These are phyloP conservation scores for Colletotrichum agaves DNA, from an alignment of 2,329 filamentous ascomycete genomes.

Conservation along the genomic window DNA sequence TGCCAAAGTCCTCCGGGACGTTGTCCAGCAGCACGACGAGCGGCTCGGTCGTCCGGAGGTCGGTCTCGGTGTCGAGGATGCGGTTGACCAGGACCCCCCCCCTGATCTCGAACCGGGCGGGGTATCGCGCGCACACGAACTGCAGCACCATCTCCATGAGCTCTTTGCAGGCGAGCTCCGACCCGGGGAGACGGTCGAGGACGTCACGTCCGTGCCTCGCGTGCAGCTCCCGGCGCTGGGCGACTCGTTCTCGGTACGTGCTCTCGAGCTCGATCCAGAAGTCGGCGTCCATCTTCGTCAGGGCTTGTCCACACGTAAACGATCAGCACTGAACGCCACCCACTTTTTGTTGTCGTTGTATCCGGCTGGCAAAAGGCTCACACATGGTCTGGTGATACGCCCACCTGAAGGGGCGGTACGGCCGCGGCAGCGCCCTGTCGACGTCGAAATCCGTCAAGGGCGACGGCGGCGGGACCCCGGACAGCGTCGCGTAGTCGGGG, in stretches of 20 bases:
- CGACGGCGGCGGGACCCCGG: conserved; percentile 76
- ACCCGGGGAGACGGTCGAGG: conserved; percentile 76
- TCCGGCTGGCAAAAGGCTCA: conserved; percentile 63
- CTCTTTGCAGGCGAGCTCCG: conserved; percentile 83
- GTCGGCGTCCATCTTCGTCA: conserved; percentile 81
- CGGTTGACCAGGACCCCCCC: conserved; percentile 72
- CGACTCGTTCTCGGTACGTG: conserved; percentile 74
- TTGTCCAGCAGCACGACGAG: conserved; percentile 79
- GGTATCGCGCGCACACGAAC: conserved; percentile 82
- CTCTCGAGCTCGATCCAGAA: conserved; percentile 92
- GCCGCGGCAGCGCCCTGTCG: conserved; percentile 73
- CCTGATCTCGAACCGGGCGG: conserved; percentile 75
- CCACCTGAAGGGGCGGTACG: conserved; percentile 87
- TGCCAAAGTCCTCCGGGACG: conserved; percentile 85
- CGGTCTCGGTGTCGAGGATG: conserved; percentile 71
- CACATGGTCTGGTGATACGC: conserved; percentile 92
- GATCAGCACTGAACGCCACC: neutral
- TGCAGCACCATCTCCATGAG: conserved; percentile 88
- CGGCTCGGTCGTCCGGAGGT: conserved; percentile 71
- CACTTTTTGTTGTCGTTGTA: no score
- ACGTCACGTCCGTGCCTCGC: conserved; percentile 71
- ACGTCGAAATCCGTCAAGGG: conserved; percentile 75
- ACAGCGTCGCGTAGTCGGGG: conserved; percentile 80
- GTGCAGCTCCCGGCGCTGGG: conserved; percentile 74
- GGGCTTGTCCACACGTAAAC: conserved; percentile 60